phyloP scores from a whole-genome alignment of 352 stramenopile genomes.

The Elongisporangium undulatum region DNA sequence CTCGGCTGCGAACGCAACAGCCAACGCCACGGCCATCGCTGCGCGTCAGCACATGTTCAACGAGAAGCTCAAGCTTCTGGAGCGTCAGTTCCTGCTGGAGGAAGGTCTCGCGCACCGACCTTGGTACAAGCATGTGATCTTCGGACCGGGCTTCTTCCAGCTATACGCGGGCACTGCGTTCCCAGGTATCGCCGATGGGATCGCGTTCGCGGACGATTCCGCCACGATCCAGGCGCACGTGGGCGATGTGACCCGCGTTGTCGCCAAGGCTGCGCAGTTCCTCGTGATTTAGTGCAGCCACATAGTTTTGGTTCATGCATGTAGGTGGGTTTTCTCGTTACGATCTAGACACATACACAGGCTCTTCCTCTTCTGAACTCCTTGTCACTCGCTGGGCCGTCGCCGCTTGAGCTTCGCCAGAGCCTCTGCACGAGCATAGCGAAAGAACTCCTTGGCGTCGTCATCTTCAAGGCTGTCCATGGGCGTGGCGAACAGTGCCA shows the following conservation, averaged over 20 bases:
- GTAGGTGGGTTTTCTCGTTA: not conserved
- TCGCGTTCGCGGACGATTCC: slow-evolving; percentile 25
- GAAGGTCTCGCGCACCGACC: slow-evolving; percentile 27
- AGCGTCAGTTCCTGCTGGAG: slow-evolving; percentile 28
- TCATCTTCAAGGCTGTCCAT: not conserved
- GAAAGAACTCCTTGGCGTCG: not conserved
- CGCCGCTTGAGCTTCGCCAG: not conserved
- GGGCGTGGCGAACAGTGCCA: not conserved
- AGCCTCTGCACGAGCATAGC: not conserved
- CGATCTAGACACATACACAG: not conserved
- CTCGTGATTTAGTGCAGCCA: slow-evolving; percentile 6
- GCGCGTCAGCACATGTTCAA: slow-evolving; percentile 15
- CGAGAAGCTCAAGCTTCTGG: slow-evolving; percentile 30
- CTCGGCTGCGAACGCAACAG: slow-evolving; percentile 5
- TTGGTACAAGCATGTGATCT: slow-evolving; percentile 45
- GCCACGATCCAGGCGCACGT: slow-evolving; percentile 27
- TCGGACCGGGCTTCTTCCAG: slow-evolving; percentile 37
- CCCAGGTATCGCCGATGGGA: slow-evolving; percentile 28
- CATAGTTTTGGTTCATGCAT: not conserved
- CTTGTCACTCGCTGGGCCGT: not conserved
- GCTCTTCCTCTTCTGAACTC: not conserved
- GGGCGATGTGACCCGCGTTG: slow-evolving; percentile 21
- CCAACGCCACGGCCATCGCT: not conserved
- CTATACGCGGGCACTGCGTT: slow-evolving; percentile 33
- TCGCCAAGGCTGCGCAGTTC: slow-evolving; percentile 18